Evolutionary conservation across 148 eudicot genomes (phyloP).

Genomic region (Cornus kousa): DNA sequence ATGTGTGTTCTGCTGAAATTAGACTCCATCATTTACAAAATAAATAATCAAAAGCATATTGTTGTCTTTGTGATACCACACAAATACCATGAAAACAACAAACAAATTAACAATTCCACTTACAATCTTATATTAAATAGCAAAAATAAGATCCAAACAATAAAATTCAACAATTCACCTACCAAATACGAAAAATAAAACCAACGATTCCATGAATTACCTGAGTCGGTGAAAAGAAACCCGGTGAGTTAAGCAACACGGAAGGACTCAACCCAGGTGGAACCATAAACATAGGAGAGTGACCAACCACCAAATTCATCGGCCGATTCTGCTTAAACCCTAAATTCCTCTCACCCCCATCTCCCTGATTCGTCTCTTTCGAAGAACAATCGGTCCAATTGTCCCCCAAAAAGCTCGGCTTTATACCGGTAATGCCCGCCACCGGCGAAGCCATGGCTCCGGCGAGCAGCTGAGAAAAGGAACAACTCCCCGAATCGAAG

Average conservation of each 20-base stretch:
- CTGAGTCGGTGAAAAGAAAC: conserved; percentile 57
- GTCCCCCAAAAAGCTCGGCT: conserved; percentile 12
- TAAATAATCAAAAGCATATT: no score
- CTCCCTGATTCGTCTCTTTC: neutral
- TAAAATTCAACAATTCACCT: no score
- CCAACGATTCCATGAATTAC: conserved; percentile 21
- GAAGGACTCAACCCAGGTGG: conserved; percentile 83
- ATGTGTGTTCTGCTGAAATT: no score
- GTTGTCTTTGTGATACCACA: no score
- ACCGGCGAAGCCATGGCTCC: conserved; percentile 57
- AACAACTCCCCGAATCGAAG: conserved; percentile 49
- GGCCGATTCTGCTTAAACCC: conserved; percentile 69
- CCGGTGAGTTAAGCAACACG: conserved; percentile 67
- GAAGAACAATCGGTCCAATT: neutral
- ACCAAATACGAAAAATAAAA: no score
- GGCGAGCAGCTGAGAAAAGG: conserved; percentile 82
- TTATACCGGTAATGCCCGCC: conserved; percentile 1
- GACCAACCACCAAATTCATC: conserved; percentile 44
- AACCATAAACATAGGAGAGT: conserved; percentile 50
- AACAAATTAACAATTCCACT: no score
- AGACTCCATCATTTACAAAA: neutral
- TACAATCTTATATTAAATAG: no score
- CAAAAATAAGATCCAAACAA: no score
- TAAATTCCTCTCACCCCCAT: conserved; percentile 7
- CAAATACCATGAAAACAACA: no score